Percentiles rank a stretch among this genome's conserved stretches.
These are phyloP conservation scores for Diutina siamensis DNA, from an alignment of 1,139 yeast genomes.

Conservation along the genomic window DNA sequence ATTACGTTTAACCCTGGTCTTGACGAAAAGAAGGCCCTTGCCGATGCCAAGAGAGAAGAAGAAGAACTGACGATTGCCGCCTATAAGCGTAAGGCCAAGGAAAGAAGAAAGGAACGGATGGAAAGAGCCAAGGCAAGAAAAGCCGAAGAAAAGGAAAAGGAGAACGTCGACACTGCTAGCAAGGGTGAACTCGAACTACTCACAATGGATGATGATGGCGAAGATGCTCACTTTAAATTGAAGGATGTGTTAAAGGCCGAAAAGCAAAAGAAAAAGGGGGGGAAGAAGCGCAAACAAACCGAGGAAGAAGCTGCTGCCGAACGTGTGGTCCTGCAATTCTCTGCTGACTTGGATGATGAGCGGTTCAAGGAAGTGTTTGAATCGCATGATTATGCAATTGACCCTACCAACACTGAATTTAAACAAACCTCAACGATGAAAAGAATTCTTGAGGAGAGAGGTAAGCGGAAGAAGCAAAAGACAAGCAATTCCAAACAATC, in stretches of 20 bases:
- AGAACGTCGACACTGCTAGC: constrained; percentile 14
- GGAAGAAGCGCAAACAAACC: constrained; percentile 28
- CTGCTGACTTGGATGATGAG: constrained; percentile 62
- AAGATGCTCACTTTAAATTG: constrained; percentile 63
- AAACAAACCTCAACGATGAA: constrained; percentile 84
- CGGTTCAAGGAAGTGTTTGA: constrained; percentile 86
- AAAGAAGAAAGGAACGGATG: constrained; percentile 74
- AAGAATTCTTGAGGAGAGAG: constrained; percentile 63
- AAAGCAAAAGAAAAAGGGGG: constrained; percentile 47
- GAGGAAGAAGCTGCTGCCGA: constrained; percentile 31
- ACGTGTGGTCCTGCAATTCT: constrained; percentile 39
- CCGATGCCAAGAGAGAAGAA: constrained; percentile 23
- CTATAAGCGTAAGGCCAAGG: constrained; percentile 82
- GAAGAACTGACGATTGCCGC: constrained; percentile 77
- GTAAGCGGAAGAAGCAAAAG: constrained; percentile 19
- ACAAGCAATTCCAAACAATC: not conserved
- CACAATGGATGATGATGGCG: constrained; percentile 59
- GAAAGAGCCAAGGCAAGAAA: constrained; percentile 55
- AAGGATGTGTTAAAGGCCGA: constrained; percentile 66
- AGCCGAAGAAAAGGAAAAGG: constrained; percentile 12
- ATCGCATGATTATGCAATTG: constrained; percentile 84
- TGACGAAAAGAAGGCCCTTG: constrained; percentile 28
- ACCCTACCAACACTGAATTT: constrained; percentile 79
- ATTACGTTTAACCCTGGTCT: constrained; percentile 91
- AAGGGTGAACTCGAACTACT: constrained; percentile 63